Percentiles rank a stretch among this genome's conserved stretches.
phyloP scores from a whole-genome alignment of 1,284 basidiomycete species.

The Xerocomus cyaneibrunnescens region DNA sequence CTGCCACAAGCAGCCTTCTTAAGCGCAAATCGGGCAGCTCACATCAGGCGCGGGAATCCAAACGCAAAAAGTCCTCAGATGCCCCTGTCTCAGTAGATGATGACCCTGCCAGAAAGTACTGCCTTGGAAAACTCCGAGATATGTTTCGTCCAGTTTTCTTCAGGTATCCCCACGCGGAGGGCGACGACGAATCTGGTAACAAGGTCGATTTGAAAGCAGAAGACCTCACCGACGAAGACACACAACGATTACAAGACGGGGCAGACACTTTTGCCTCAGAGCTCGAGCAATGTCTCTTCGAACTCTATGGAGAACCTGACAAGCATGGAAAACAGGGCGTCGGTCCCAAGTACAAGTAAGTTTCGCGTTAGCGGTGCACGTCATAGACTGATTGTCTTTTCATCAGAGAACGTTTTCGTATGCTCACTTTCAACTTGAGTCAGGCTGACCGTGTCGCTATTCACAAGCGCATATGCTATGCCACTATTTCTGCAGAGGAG shows the following conservation, averaged over 20 bases:
- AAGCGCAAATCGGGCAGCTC: slow-evolving; percentile 46
- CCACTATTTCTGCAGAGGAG: slow-evolving; percentile 61
- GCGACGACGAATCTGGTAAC: slow-evolving; percentile 23
- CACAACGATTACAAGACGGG: slow-evolving; percentile 47
- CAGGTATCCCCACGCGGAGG: slow-evolving; percentile 53
- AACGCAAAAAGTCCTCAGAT: slow-evolving; percentile 47
- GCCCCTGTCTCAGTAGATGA: slow-evolving; percentile 43
- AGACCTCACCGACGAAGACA: slow-evolving; percentile 57
- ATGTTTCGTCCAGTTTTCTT: slow-evolving; percentile 67
- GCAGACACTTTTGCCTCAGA: slow-evolving; percentile 62
- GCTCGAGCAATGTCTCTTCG: slow-evolving; percentile 69
- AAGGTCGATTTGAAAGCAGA: slow-evolving; percentile 41
- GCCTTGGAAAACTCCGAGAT: slow-evolving; percentile 68
- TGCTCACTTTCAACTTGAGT: slow-evolving; percentile 77
- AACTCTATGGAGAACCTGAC: slow-evolving; percentile 73
- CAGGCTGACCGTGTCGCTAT: slow-evolving; percentile 71
- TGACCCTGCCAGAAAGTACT: slow-evolving; percentile 76
- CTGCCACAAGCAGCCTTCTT: slow-evolving; percentile 18
- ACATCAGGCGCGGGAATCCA: slow-evolving; percentile 37
- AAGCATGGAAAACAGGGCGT: slow-evolving; percentile 67
- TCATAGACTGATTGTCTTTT: slow-evolving; percentile 6
- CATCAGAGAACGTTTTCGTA: slow-evolving; percentile 77
- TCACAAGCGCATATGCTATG: slow-evolving; percentile 71
- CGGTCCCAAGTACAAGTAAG: slow-evolving; percentile 78
- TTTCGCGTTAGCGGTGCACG: slow-evolving; percentile 15